Evolutionary conservation across 73 alveolate genomes (phyloP).

Genomic region (Tetrahymena elliotti): DNA sequence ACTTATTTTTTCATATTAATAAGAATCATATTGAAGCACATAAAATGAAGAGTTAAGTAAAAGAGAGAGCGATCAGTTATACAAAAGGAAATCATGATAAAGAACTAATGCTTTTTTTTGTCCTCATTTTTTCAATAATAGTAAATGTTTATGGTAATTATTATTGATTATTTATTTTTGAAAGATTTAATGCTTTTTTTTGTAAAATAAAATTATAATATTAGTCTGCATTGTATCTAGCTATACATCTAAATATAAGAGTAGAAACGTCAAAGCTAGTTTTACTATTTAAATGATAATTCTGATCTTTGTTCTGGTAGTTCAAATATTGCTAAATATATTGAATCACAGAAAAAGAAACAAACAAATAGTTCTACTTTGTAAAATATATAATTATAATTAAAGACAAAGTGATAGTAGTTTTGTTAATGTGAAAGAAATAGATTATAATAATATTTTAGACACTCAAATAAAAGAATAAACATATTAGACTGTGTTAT

Average conservation of each 20-base stretch:
- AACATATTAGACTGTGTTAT: too few species aligned
- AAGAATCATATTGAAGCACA: too few species aligned
- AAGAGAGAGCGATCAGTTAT: neutral
- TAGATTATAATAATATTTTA: neutral
- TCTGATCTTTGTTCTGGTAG: neutral
- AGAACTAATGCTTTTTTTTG: neutral
- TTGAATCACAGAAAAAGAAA: too few species aligned
- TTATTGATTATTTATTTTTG: neutral
- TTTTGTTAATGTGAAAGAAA: neutral
- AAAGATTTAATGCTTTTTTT: too few species aligned
- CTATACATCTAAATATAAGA: too few species aligned
- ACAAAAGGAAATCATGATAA: neutral
- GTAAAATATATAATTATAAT: neutral
- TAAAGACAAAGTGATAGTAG: neutral
- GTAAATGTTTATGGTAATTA: neutral
- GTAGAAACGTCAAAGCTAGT: neutral
- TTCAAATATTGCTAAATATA: neutral
- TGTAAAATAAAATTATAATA: too few species aligned
- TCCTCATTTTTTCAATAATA: neutral
- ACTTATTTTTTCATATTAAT: too few species aligned
- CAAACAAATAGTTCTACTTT: neutral
- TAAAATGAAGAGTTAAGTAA: neutral
- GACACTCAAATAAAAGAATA: neutral
- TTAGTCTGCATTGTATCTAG: neutral
- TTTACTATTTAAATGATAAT: neutral